These are phyloP conservation scores for Trichocladium uniseriatum DNA, from an alignment of 495 filamentous ascomycete species.

Conservation along the genomic window DNA sequence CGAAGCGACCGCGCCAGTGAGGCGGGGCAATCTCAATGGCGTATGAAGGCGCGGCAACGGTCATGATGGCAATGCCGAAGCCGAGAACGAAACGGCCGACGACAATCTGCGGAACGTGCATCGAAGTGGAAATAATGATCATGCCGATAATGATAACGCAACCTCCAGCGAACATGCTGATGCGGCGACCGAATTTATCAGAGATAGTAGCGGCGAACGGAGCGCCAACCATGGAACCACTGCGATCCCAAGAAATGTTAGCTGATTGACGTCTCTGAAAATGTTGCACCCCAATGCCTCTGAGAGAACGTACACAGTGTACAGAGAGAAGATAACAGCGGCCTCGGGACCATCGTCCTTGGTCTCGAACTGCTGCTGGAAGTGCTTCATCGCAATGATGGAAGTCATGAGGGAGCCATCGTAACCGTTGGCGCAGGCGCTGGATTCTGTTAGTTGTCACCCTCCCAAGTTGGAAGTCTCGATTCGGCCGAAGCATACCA, in stretches of 20 bases:
- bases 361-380: conserved; percentile 31
- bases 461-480: no score
- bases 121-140: conserved; percentile 33
- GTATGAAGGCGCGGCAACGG: conserved; percentile 40
- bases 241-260: conserved; percentile 13
- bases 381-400: conserved; percentile 33
- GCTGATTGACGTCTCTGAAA: background rate
- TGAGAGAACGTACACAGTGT: conserved; percentile 33
- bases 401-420: conserved; percentile 41
- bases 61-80: conserved; percentile 42
- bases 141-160: conserved; percentile 45
- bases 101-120: conserved; percentile 34
- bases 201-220: conserved; percentile 37
- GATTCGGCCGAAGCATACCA: conserved; percentile 16
- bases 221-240: conserved; percentile 39
- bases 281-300: no score
- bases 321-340: conserved; percentile 39
- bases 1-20: conserved; percentile 41
- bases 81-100: conserved; percentile 45
- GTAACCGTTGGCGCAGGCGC: conserved; percentile 44
- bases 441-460: background rate
- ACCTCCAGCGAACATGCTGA: conserved; percentile 41
- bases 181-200: conserved; percentile 35
- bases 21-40: conserved; percentile 41
- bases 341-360: conserved; percentile 29